A percentile compares a stretch with the other conserved stretches of the same genome.
Evolutionary conservation across 176 grass and related monocot genomes (phyloP).

Genomic region (Hsuehochloa calcarea): DNA sequence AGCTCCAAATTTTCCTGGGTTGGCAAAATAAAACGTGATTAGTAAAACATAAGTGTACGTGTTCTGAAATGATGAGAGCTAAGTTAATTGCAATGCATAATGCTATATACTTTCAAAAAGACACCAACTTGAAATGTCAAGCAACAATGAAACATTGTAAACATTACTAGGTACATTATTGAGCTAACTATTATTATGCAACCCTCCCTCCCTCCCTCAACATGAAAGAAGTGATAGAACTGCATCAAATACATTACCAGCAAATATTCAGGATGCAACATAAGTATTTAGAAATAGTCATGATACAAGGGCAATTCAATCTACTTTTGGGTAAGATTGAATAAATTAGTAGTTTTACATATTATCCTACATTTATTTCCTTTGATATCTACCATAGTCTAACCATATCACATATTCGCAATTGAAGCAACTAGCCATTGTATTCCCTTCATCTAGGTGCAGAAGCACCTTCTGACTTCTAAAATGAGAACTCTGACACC

Average conservation of each 20-base stretch:
- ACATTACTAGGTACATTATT: background rate
- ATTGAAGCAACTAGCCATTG: background rate
- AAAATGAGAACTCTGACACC: background rate
- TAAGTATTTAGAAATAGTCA: background rate
- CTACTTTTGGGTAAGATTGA: background rate
- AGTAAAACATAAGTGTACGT: background rate
- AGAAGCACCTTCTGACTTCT: background rate
- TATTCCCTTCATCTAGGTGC: background rate
- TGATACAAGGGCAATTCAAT: background rate
- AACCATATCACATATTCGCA: background rate
- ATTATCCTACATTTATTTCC: background rate
- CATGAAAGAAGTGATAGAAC: background rate
- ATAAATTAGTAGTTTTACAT: background rate
- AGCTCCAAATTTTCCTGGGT: slow-evolving; percentile 97
- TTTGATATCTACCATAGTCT: background rate
- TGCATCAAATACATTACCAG: background rate
- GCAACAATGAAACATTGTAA: background rate
- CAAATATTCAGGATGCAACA: background rate
- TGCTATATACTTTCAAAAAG: background rate
- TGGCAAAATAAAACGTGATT: slow-evolving; percentile 9
- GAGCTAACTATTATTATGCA: background rate
- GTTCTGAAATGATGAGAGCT: background rate
- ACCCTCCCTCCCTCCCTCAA: background rate
- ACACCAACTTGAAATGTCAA: background rate
- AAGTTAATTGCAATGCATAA: background rate